A percentile compares a stretch with the other conserved stretches of the same genome.
Evolutionary conservation across 345 rosid genomes (phyloP).

Genomic region (Lumnitzera racemosa): DNA sequence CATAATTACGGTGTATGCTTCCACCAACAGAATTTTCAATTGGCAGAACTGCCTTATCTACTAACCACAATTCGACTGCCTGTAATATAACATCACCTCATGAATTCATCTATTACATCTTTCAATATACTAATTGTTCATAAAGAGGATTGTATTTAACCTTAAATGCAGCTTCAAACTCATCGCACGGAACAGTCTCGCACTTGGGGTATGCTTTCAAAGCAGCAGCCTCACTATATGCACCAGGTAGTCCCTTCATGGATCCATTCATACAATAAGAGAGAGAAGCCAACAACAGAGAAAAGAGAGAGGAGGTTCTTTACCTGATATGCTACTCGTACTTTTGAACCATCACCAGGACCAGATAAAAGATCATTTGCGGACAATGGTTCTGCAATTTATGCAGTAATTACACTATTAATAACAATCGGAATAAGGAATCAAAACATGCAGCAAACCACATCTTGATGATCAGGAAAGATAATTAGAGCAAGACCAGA

Average conservation of each 20-base stretch:
- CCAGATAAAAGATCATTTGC: constrained; percentile 33
- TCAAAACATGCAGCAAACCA: too few relatives aligned
- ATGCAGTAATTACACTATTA: neutral
- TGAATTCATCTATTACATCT: too few relatives aligned
- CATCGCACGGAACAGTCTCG: constrained; percentile 85
- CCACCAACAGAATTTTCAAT: constrained; percentile 92
- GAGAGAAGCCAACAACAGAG: constrained; percentile 6
- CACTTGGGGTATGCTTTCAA: constrained; percentile 77
- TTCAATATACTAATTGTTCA: too few relatives aligned
- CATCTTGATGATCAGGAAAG: too few relatives aligned
- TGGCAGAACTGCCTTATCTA: constrained; percentile 88
- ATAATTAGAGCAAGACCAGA: too few relatives aligned
- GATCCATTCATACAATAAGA: constrained; percentile 12
- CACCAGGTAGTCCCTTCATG: constrained; percentile 81
- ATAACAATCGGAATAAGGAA: too few relatives aligned
- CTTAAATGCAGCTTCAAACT: constrained; percentile 82
- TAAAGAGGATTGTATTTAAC: constrained; percentile 14
- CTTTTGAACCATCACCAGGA: constrained; percentile 36
- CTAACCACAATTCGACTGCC: constrained; percentile 96
- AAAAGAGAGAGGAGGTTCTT: constrained; percentile 9
- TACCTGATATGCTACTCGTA: constrained; percentile 90
- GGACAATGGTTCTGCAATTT: constrained; percentile 69
- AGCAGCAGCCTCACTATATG: constrained; percentile 91
- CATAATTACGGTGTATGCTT: constrained; percentile 91
- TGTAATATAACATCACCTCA: constrained; percentile 17